phyloP scores from a whole-genome alignment of 768 basidiomycete species.

The Mycena pura region DNA sequence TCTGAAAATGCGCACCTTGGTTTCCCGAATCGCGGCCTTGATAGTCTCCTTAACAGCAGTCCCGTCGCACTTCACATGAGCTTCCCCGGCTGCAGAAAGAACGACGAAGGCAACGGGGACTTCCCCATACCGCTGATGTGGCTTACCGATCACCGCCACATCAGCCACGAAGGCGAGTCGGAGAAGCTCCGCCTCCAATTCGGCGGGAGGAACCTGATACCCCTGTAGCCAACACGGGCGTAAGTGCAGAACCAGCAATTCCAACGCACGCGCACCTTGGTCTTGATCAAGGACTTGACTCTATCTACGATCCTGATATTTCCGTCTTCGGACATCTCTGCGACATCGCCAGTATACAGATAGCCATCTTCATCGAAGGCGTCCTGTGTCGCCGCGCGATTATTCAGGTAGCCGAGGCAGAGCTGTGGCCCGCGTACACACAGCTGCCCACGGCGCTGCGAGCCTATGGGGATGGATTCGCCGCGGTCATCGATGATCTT shows the following conservation, averaged over 20 bases:
- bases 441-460: neutral
- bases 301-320: neutral
- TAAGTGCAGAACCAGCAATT: neutral
- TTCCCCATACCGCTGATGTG: neutral
- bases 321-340: neutral
- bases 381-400: neutral
- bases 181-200: neutral
- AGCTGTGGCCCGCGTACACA: neutral
- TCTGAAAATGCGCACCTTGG: neutral
- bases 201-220: neutral
- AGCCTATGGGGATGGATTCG: neutral
- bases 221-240: neutral
- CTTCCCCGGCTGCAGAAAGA: neutral
- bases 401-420: neutral
- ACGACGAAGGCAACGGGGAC: neutral
- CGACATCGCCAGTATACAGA: neutral
- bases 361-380: neutral
- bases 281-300: neutral
- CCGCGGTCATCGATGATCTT: neutral
- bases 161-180: neutral
- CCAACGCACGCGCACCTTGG: neutral
- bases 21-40: too few species aligned
- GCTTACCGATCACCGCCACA: neutral
- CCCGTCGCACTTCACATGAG: too few species aligned
- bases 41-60: neutral